These are phyloP conservation scores for Populus euphratica DNA, from an alignment of 345 rosid genomes.

Conservation along the genomic window DNA sequence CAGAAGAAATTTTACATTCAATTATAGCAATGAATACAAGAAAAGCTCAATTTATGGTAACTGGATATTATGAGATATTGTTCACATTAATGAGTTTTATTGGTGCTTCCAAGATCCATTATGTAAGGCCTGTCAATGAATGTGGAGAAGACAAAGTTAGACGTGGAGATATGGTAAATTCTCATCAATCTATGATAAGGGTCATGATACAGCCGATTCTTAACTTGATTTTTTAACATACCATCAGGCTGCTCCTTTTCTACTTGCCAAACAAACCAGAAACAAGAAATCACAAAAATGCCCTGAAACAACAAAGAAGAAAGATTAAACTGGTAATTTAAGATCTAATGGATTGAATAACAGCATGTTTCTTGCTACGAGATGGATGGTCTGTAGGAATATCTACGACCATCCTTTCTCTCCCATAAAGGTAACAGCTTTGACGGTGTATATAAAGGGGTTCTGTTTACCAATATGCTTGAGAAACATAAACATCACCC, in stretches of 20 bases:
- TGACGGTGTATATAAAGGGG: slow-evolving; percentile 95
- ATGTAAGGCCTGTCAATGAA: slow-evolving; percentile 64
- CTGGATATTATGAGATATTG: slow-evolving; percentile 14
- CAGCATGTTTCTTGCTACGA: slow-evolving; percentile 99
- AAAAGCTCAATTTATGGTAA: background rate
- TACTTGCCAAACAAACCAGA: slow-evolving; percentile 54
- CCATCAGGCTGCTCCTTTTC: slow-evolving; percentile 81
- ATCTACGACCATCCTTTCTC: slow-evolving; percentile 93
- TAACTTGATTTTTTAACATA: slow-evolving; percentile 55
- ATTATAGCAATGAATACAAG: background rate
- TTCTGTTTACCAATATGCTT: slow-evolving; percentile 42
- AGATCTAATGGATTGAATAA: slow-evolving; percentile 74
- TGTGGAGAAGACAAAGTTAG: slow-evolving; percentile 14
- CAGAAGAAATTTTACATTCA: slow-evolving; percentile 16
- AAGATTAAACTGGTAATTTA: slow-evolving; percentile 12
- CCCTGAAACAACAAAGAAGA: background rate
- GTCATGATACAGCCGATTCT: slow-evolving; percentile 10
- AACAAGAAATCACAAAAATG: slow-evolving; percentile 18
- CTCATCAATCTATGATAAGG: background rate
- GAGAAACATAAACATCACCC: slow-evolving; percentile 6
- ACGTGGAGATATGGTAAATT: background rate
- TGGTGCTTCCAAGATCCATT: slow-evolving; percentile 98
- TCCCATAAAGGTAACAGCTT: slow-evolving; percentile 90
- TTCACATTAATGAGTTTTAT: slow-evolving; percentile 89
- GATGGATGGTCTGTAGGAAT: slow-evolving; percentile 98